Evolutionary conservation across 2,329 filamentous ascomycete genomes (phyloP).

Genomic region (Chrysosporium keratinophilum): DNA sequence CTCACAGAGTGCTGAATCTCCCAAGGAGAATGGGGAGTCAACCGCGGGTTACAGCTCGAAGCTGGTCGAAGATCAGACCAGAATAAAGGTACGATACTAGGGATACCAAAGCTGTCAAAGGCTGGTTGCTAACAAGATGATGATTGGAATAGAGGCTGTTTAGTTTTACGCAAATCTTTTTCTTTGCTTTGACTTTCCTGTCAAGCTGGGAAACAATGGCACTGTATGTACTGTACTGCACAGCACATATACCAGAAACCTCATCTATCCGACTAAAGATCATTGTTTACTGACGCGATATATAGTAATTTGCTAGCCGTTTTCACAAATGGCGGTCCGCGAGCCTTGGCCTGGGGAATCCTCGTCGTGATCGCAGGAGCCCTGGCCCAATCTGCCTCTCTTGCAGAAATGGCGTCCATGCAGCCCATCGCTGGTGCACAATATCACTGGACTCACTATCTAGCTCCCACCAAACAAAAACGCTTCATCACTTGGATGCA

Average conservation of each 20-base stretch:
- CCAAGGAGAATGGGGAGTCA: background rate
- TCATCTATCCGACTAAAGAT: background rate
- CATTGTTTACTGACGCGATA: background rate
- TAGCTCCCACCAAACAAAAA: conserved; percentile 24
- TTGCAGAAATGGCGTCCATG: conserved; percentile 35
- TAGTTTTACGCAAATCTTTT: conserved; percentile 23
- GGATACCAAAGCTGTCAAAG: background rate
- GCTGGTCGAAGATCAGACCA: conserved; percentile 10
- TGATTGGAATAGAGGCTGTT: conserved; percentile 19
- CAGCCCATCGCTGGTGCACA: conserved; percentile 35
- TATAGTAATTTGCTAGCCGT: conserved; percentile 27
- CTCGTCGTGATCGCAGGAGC: conserved; percentile 24
- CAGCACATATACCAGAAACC: background rate
- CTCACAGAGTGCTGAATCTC: background rate
- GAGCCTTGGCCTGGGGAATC: conserved; percentile 25
- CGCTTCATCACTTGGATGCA: conserved; percentile 29
- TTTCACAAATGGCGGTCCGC: conserved; percentile 28
- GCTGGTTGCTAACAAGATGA: background rate
- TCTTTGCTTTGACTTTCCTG: conserved; percentile 23
- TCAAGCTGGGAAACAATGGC: conserved; percentile 22
- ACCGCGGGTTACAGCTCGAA: background rate
- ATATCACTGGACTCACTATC: conserved; percentile 35
- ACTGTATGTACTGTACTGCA: conserved; percentile 18
- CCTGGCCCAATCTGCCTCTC: conserved; percentile 26
- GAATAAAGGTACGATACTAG: conserved; percentile 11